Base-by-base conservation (phyloP, 2,329 filamentous ascomycete genomes). In the Monosporascus sp. region DNA sequence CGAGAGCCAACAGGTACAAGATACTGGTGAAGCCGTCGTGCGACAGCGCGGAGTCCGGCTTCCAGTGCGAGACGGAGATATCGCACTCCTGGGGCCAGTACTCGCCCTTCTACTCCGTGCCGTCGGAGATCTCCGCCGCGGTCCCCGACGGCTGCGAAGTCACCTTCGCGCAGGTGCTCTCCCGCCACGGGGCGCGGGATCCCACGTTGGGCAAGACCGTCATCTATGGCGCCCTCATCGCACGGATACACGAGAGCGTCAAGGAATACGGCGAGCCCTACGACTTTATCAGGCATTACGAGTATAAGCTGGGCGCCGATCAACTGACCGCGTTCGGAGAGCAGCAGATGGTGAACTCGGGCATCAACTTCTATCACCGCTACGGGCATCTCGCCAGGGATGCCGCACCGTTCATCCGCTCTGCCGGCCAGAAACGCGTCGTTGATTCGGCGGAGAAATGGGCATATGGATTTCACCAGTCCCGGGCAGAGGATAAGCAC, bases 51-150 rank as follows among this genome's bases (percentile, higher is more conserved):
- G 65, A 77, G 43, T 58, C 73, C 38, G 86, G 86, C 54, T 88
- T 85, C 68, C 78, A 81, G 58, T 91, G 88, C 69, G 76, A 78
- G 48, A 70, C 79, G 4, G 68, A 79, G 35, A 78, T 86, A 45
- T 82, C 84, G 1, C 87, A 84, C 60, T 79, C 77, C 52, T 96
- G 91, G 90, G 92, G 91, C 52, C 91, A 93, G 68, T 96, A 96
- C 69, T 88, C 90, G 19, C 89, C 91, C 2, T 95, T 85, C 72
- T 96, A 89, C 71, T 80, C 86, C 1, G 86, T 92, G 0, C 79
- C 85, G 7, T 91, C 87, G 1, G 75, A 81, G 3, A 81, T 90
- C 49, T 74, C 82, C 17, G 62, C 77, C 7, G 74, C 75, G 7
- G 73, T 87, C 1, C 91, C 91, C 0, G 60, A 74, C 1, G 77